Conservation (phyloP, 495 filamentous ascomycete genomes). For the Evernia prunastri region DNA sequence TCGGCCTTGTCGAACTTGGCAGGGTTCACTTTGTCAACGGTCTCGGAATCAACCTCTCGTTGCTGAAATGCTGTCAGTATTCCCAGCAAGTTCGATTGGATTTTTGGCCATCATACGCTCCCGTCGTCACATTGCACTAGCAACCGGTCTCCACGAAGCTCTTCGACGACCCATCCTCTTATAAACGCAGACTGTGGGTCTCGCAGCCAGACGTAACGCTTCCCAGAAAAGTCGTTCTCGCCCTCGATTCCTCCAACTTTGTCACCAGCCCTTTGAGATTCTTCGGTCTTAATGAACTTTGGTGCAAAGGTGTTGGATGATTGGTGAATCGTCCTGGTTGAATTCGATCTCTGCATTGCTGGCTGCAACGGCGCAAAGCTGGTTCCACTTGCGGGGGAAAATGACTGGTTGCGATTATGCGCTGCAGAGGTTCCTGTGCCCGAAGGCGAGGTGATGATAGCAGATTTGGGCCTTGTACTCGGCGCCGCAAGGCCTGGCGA, state of each 20-base stretch:
- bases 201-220: conserved; percentile 93
- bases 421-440: conserved; percentile 36
- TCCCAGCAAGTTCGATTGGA: background rate
- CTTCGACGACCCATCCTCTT: conserved; percentile 84
- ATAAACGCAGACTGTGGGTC: conserved; percentile 84
- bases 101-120: conserved; percentile 51
- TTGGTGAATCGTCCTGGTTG: conserved; percentile 45
- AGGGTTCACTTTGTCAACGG: conserved; percentile 96
- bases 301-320: conserved; percentile 83
- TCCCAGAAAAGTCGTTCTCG: conserved; percentile 98
- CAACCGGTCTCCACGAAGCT: conserved; percentile 57
- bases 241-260: conserved; percentile 74
- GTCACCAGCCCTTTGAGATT: conserved; percentile 58
- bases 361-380: conserved; percentile 32
- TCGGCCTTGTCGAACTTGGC: conserved; percentile 99
- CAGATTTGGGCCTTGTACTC: conserved; percentile 62
- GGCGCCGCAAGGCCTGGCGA: conserved; percentile 51
- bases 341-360: conserved; percentile 53
- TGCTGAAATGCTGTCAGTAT: conserved; percentile 49
- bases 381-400: conserved; percentile 42
- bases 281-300: conserved; percentile 84
- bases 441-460: conserved; percentile 54
- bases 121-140: conserved; percentile 93
- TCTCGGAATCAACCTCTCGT: conserved; percentile 75
- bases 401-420: conserved; percentile 52